Evolutionary conservation across 805 yeast species (phyloP).

Genomic region (Candida easanensis): DNA sequence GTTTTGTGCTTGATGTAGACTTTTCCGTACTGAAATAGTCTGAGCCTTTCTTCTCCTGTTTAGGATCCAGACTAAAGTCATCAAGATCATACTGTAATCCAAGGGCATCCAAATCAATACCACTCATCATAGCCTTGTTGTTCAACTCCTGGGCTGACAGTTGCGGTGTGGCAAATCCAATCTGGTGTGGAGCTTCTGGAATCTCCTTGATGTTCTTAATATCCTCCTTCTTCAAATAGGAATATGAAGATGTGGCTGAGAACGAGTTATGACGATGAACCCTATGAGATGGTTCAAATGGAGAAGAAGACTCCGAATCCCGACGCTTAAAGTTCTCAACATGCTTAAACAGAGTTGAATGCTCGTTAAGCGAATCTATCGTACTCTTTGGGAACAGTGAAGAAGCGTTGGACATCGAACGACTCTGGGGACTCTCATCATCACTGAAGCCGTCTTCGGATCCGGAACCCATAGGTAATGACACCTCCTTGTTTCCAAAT

Average conservation of each 20-base stretch:
- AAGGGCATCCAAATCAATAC: constrained; percentile 36
- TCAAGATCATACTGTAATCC: constrained; percentile 32
- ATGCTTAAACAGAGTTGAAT: constrained; percentile 31
- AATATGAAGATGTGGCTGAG: constrained; percentile 39
- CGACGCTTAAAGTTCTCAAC: constrained; percentile 21
- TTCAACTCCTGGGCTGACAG: constrained; percentile 46
- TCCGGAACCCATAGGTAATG: constrained; percentile 31
- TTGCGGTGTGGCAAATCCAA: constrained; percentile 83
- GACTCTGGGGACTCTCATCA: constrained; percentile 1
- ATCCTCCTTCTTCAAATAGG: constrained; percentile 28
- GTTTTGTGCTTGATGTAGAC: not conserved
- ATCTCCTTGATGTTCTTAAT: constrained; percentile 10
- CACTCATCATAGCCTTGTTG: constrained; percentile 31
- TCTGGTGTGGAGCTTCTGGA: constrained; percentile 60
- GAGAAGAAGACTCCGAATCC: constrained; percentile 2
- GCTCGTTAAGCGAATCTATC: constrained; percentile 15
- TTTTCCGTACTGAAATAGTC: constrained; percentile 14
- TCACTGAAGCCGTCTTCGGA: constrained; percentile 10
- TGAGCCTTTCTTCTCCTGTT: constrained; percentile 17
- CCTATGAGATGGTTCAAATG: constrained; percentile 16
- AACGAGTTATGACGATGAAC: constrained; percentile 42
- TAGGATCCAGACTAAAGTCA: constrained; percentile 18
- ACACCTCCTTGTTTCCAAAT: constrained; percentile 37
- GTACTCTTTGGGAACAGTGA: constrained; percentile 13
- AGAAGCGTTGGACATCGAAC: constrained; percentile 5